These are phyloP conservation scores for Chytridiales sp. DNA, from an alignment of 371 early-diverging fungal genomes.

Conservation along the genomic window DNA sequence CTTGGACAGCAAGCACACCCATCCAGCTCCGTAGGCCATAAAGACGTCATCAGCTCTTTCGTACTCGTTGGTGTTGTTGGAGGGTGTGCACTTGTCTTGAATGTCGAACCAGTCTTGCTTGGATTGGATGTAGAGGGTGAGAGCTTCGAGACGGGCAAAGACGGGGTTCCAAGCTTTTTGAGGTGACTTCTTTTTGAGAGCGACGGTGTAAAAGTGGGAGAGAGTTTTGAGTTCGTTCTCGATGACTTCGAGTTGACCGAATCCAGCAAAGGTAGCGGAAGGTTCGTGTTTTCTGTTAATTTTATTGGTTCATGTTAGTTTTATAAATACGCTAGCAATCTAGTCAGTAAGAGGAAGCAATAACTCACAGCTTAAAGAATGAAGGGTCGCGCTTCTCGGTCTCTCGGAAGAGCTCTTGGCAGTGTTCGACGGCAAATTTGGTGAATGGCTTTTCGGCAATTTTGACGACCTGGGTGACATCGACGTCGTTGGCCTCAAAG, in stretches of 20 bases:
- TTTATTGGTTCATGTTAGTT: too few relatives aligned
- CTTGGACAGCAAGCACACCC: constrained; percentile 15
- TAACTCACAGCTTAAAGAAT: too few relatives aligned
- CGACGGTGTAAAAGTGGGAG: constrained; percentile 19
- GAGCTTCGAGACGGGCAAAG: constrained; percentile 22
- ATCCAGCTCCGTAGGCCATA: constrained; percentile 21
- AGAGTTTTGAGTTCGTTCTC: constrained; percentile 26
- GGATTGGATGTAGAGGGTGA: constrained; percentile 24
- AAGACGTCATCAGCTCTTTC: constrained; percentile 13
- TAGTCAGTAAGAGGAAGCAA: too few relatives aligned
- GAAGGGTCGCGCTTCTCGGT: too few relatives aligned
- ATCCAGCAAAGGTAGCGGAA: too few relatives aligned
- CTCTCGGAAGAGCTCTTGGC: too few relatives aligned
- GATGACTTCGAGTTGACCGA: constrained; percentile 24
- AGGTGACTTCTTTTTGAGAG: constrained; percentile 30
- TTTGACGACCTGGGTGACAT: too few relatives aligned
- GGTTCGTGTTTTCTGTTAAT: too few relatives aligned
- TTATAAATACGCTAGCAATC: too few relatives aligned
- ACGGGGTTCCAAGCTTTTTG: constrained; percentile 31
- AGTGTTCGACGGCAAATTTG: too few relatives aligned
- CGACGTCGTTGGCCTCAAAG: too few relatives aligned
- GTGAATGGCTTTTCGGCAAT: too few relatives aligned
- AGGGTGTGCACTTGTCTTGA: background rate
- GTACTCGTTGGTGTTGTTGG: background rate
- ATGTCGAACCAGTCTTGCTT: constrained; percentile 20